Base-by-base conservation (phyloP, 805 yeast species). In the Kodamaea laetipori region DNA sequence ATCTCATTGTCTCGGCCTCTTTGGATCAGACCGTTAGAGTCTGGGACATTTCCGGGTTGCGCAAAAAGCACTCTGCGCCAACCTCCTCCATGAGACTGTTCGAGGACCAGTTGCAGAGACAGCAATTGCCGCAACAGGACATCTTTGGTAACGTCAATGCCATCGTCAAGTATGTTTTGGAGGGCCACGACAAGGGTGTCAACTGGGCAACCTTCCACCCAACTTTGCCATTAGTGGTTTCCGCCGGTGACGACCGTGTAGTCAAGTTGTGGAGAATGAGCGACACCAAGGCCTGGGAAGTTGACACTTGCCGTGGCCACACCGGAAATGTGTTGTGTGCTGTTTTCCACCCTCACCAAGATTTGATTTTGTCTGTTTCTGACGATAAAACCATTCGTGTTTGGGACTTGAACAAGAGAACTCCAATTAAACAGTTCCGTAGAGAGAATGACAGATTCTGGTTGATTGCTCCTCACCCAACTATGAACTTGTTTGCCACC, bases 161-260 rank as follows among this genome's bases (percentile, higher is more conserved):
- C 31, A 82, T 89, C 47, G 97, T 92, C 46, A 94, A 95, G 68
- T 94, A 86, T 62, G 96, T 94, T 13, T 76, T 94, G 48, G 98
- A 95, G 64, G 99, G 99, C 40, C 99, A 94, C 64, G 96, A 94
- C 58, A 84, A 96, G 64, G 98, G 98, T 62, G 99, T 94, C 58
- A 92, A 94, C 63, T 94, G 96, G 96, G 98, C 97, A 15, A 75
- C 96, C 9, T 95, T 95, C 81, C 99, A 94, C 64, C 99, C 99
- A 36, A 89, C 92, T 17, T 76, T 90, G 61, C 98, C 98, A 10
- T 76, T 94, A 54, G 90, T 94, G 61, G 95, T 90, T 13, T 88
- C 97, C 12, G 95, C 92, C 57, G 95, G 95, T 64, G 99, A 94
- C 64, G 99, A 94, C 63, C 80, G 98, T 53, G 83, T 92, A 52